These are phyloP conservation scores for Nothophoma quercina DNA, from an alignment of 2,329 filamentous ascomycete species.

Conservation along the genomic window DNA sequence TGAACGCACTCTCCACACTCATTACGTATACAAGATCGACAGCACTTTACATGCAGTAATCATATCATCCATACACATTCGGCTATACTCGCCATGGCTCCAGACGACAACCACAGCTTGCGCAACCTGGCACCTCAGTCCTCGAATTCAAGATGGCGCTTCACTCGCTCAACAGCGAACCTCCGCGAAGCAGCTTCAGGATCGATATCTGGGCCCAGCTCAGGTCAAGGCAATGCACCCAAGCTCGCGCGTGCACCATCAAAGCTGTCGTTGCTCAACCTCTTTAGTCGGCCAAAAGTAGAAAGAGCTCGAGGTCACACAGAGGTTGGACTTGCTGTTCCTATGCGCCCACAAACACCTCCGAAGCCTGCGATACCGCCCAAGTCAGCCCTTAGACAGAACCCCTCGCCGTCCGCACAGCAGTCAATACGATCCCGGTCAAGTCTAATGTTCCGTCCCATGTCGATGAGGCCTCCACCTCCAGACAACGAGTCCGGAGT, in stretches of 20 bases:
- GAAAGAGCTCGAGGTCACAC: slow-evolving; percentile 57
- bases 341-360: slow-evolving; percentile 42
- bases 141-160: slow-evolving; percentile 47
- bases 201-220: slow-evolving; percentile 9
- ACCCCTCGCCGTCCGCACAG: slow-evolving; percentile 39
- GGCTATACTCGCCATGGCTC: slow-evolving; percentile 37
- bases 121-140: slow-evolving; percentile 32
- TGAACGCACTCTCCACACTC: neutral
- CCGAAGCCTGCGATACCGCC: slow-evolving; percentile 27
- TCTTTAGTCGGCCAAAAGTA: slow-evolving; percentile 60
- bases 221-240: slow-evolving; percentile 19
- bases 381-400: slow-evolving; percentile 39
- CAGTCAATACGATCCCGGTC: slow-evolving; percentile 44
- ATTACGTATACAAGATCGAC: neutral
- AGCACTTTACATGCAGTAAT: slow-evolving; percentile 24
- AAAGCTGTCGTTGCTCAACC: slow-evolving; percentile 59
- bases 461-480: slow-evolving; percentile 36
- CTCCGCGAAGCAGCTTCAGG: slow-evolving; percentile 20
- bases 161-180: slow-evolving; percentile 43
- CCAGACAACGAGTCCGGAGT: slow-evolving; percentile 43
- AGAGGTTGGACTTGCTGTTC: slow-evolving; percentile 51
- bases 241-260: slow-evolving; percentile 46
- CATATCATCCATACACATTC: slow-evolving; percentile 17
- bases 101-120: slow-evolving; percentile 33
- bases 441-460: slow-evolving; percentile 42